These are phyloP conservation scores for Babjeviella inositovora DNA, from an alignment of 805 yeast genomes.

Conservation along the genomic window DNA sequence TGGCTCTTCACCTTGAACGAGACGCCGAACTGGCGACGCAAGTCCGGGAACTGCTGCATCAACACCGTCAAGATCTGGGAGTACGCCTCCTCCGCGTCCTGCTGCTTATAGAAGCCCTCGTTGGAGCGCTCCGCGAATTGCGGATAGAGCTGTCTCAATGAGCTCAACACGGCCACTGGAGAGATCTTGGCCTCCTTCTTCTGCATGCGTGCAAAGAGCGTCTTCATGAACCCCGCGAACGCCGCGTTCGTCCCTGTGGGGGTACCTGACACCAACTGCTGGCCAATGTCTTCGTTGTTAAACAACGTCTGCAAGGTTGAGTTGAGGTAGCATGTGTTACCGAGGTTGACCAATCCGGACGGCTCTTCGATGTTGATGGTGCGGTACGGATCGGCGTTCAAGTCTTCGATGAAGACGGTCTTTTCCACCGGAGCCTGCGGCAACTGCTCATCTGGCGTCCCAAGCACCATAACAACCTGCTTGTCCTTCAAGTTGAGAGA, in stretches of 20 bases:
- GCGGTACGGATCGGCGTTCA: constrained; percentile 25
- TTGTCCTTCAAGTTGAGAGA: constrained; percentile 41
- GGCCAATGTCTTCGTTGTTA: constrained; percentile 23
- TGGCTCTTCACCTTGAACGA: constrained; percentile 40
- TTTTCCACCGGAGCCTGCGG: constrained; percentile 32
- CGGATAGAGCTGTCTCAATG: constrained; percentile 57
- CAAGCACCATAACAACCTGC: constrained; percentile 74
- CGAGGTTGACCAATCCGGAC: constrained; percentile 51
- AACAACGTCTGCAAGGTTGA: constrained; percentile 46
- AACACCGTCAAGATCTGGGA: constrained; percentile 56
- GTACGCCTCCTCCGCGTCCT: constrained; percentile 95
- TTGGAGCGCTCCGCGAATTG: constrained; percentile 70
- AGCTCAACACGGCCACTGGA: constrained; percentile 53
- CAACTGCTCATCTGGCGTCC: constrained; percentile 65
- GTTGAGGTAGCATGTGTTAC: constrained; percentile 69
- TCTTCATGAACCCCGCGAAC: constrained; percentile 11
- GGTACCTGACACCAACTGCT: constrained; percentile 9
- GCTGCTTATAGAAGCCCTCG: constrained; percentile 73
- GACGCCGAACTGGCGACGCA: constrained; percentile 47
- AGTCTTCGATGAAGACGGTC: constrained; percentile 55
- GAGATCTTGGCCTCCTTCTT: constrained; percentile 31
- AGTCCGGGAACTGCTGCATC: constrained; percentile 26
- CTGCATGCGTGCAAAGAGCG: constrained; percentile 25
- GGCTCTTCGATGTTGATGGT: constrained; percentile 27
- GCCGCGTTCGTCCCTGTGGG: constrained; percentile 4